Conservation (phyloP, 192 early-diverging fungal species). For the Coemansia sp. region DNA sequence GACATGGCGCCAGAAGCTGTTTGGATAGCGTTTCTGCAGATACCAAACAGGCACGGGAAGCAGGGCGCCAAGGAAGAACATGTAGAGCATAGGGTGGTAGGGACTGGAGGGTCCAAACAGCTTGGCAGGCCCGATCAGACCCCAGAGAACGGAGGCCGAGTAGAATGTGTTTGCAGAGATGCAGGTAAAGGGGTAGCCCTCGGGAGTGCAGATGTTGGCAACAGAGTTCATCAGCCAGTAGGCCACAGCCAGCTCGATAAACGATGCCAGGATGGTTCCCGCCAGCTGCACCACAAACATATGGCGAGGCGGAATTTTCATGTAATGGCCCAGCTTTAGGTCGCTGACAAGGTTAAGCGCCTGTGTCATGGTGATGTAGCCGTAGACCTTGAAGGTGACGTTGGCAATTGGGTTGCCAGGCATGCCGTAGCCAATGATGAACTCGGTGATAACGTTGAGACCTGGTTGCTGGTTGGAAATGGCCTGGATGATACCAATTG, state of each 20-base stretch:
- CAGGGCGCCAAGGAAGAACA: conserved; percentile 65
- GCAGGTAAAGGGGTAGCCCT: conserved; percentile 69
- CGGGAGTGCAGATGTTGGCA: conserved; percentile 60
- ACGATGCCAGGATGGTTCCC: conserved; percentile 69
- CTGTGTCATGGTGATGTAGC: conserved; percentile 79
- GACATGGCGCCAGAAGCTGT: conserved; percentile 62
- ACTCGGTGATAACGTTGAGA: conserved; percentile 85
- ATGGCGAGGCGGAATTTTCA: conserved; percentile 81
- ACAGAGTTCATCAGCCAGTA: conserved; percentile 68
- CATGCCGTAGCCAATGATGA: conserved; percentile 77
- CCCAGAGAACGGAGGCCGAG: conserved; percentile 79
- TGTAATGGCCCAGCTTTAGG: conserved; percentile 77
- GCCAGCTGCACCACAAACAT: conserved; percentile 79
- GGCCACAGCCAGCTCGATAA: conserved; percentile 69
- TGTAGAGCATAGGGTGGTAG: conserved; percentile 55
- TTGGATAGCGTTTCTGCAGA: conserved; percentile 62
- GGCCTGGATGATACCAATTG: conserved; percentile 80
- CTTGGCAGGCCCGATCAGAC: conserved; percentile 71
- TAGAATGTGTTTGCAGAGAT: conserved; percentile 63
- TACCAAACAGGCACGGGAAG: conserved; percentile 74
- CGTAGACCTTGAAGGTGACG: conserved; percentile 85
- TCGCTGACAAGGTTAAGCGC: conserved; percentile 69
- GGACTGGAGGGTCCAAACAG: conserved; percentile 64
- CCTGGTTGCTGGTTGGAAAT: conserved; percentile 76
- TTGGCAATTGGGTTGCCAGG: conserved; percentile 83